These are phyloP conservation scores for Oryza meridionalis DNA, from an alignment of 176 grass and related monocot species.

Conservation along the genomic window DNA sequence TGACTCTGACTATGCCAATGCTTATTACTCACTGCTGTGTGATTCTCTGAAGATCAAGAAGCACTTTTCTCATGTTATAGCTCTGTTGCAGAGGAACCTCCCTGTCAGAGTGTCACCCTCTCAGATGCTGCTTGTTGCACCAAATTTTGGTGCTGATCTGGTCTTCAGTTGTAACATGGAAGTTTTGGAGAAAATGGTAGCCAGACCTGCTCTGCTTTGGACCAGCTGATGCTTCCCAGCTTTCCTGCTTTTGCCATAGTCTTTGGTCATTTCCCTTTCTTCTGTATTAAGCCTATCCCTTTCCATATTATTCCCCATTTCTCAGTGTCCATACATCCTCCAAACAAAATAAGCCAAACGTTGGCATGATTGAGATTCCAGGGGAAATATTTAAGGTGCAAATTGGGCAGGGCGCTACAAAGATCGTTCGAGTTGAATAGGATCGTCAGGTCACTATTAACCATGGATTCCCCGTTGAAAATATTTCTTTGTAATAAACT, in stretches of 20 bases:
- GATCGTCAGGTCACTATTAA: not conserved
- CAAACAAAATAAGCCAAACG: not conserved
- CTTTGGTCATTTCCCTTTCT: not conserved
- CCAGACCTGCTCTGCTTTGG: constrained; percentile 4
- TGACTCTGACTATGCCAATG: not conserved
- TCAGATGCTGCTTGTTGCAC: not conserved
- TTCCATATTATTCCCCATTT: constrained; percentile 19
- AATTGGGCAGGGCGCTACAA: not conserved
- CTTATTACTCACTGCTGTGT: not conserved
- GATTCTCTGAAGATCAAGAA: no score
- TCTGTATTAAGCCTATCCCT: constrained; percentile 15
- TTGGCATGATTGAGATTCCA: not conserved
- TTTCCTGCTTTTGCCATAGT: not conserved
- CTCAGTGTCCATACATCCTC: constrained; percentile 16
- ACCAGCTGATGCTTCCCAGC: constrained; percentile 35
- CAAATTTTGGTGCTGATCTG: not conserved
- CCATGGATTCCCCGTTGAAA: no score
- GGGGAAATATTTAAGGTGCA: not conserved
- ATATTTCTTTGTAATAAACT: no score
- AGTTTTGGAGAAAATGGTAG: constrained; percentile 12
- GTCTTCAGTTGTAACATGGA: not conserved
- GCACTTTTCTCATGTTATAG: not conserved
- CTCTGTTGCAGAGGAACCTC: constrained; percentile 17
- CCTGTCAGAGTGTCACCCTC: not conserved
- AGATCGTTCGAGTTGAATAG: not conserved